Evolutionary conservation across 495 filamentous ascomycete species (phyloP), one percentile per base, ranked within the genome.

Genomic region (Tuber indicum): DNA sequence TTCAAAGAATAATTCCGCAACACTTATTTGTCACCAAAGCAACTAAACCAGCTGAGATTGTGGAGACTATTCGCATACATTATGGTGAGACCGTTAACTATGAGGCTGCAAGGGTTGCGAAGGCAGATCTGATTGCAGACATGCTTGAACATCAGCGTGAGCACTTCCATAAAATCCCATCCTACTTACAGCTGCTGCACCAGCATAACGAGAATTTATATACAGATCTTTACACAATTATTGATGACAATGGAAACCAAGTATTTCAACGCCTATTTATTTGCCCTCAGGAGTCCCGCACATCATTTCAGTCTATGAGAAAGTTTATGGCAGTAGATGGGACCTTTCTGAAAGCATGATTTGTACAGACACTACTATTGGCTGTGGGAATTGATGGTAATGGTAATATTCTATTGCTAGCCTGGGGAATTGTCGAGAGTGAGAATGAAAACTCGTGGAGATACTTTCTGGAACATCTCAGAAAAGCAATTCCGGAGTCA

Each of bases 41-140:
- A 47, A 79, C 78, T 49, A 73, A 77, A 4, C 77, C 77, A 17
- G 72, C 73, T 47, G 78, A 79, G 62, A 78, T 76, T 17, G 71
- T 75, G 19, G 77, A 79, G 21, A 49, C 46, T n/a, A 79, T 80
- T 71, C 73, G 42, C 47, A 73, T 32, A 4, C 62, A 80, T 16
- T 79, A 80, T 26, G 71, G 77, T 36, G 77, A 79, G 52, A 75
- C 62, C 36, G 74, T 79, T 58, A 79, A 76, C 73, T 79, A 76
- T 39, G 73, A 76, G 21, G 78, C 73, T 49, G 77, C 76, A 14
- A 71, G 75, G 23, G 71, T 79, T 21, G 46, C 71, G n/a, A 75
- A 75, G 39, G 74, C 45, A n/a, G 32, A 73, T 17, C 36, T 79
- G 19, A 74, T 47, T 17, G 39, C 52, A 26, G 44, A 45, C n/a